Evolutionary conservation across 2,329 filamentous ascomycete genomes (phyloP).

Genomic region (Fusarium subtropicale): DNA sequence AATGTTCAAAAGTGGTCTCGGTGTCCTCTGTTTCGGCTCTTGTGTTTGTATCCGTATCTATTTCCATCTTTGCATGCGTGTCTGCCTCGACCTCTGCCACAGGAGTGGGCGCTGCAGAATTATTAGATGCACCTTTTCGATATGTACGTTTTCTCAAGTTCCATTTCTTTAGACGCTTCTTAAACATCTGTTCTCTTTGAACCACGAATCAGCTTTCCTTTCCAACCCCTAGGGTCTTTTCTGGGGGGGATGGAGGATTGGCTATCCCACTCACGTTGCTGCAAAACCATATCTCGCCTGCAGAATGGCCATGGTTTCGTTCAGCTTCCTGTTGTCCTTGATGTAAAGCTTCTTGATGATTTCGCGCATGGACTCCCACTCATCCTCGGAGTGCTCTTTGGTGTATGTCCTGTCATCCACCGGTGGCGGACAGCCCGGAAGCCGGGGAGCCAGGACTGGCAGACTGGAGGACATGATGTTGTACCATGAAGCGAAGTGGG

Average conservation of each 20-base stretch:
- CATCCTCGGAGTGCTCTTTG: conserved; percentile 53
- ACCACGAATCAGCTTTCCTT: conserved; percentile 27
- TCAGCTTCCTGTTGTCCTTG: conserved; percentile 52
- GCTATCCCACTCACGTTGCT: conserved; percentile 51
- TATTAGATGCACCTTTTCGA: conserved; percentile 45
- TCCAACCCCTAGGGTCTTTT: background rate
- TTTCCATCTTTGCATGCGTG: background rate
- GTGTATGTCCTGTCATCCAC: conserved; percentile 45
- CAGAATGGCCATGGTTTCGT: conserved; percentile 53
- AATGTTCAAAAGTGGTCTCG: conserved; percentile 35
- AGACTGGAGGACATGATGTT: conserved; percentile 45
- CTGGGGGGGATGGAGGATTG: background rate
- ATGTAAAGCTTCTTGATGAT: conserved; percentile 53
- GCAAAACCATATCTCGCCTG: conserved; percentile 52
- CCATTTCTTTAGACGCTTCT: conserved; percentile 56
- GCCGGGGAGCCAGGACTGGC: conserved; percentile 52
- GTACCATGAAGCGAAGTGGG: conserved; percentile 31
- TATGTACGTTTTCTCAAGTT: conserved; percentile 53
- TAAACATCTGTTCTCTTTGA: conserved; percentile 55
- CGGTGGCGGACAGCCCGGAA: conserved; percentile 46
- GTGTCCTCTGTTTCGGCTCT: conserved; percentile 1
- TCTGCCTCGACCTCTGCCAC: background rate
- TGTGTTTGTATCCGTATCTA: background rate
- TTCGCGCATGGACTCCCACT: conserved; percentile 51
- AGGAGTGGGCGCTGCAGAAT: conserved; percentile 33